These are phyloP conservation scores for Eucalyptus camaldulensis DNA, from an alignment of 345 rosid genomes.

Conservation along the genomic window DNA sequence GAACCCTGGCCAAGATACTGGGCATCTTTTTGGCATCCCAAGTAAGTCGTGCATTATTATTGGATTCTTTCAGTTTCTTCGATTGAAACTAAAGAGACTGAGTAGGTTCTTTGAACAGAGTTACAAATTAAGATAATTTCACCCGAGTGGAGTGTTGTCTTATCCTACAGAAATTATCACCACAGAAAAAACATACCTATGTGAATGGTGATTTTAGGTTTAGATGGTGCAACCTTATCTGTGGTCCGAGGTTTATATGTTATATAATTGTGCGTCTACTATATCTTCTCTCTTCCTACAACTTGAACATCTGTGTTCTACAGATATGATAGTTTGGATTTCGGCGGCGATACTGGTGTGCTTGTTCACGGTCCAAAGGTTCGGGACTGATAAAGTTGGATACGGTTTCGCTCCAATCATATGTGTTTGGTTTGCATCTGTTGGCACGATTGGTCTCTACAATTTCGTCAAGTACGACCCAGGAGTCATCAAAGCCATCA, in stretches of 20 bases:
- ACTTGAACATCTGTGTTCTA: background rate
- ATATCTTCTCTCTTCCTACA: background rate
- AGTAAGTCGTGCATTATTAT: background rate
- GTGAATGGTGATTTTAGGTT: background rate
- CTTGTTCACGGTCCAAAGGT: slow-evolving; percentile 26
- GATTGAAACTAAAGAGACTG: background rate
- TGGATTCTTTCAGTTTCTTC: background rate
- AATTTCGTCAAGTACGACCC: slow-evolving; percentile 25
- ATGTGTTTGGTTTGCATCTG: background rate
- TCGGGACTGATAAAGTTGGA: slow-evolving; percentile 41
- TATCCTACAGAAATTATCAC: background rate
- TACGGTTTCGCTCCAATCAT: slow-evolving; percentile 27
- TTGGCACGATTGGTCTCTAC: background rate
- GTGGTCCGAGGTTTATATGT: background rate
- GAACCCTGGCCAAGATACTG: background rate
- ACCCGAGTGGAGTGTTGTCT: background rate
- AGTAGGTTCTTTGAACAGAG: background rate
- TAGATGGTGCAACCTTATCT: background rate
- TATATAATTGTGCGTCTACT: background rate
- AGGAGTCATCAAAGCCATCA: slow-evolving; percentile 15
- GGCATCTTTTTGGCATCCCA: background rate
- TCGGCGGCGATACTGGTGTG: slow-evolving; percentile 20
- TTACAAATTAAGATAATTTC: background rate
- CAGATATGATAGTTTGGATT: slow-evolving; percentile 31
- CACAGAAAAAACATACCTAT: background rate